phyloP scores from a whole-genome alignment of 2,329 filamentous ascomycete genomes.

The Lecanoromycetidae sp. region DNA sequence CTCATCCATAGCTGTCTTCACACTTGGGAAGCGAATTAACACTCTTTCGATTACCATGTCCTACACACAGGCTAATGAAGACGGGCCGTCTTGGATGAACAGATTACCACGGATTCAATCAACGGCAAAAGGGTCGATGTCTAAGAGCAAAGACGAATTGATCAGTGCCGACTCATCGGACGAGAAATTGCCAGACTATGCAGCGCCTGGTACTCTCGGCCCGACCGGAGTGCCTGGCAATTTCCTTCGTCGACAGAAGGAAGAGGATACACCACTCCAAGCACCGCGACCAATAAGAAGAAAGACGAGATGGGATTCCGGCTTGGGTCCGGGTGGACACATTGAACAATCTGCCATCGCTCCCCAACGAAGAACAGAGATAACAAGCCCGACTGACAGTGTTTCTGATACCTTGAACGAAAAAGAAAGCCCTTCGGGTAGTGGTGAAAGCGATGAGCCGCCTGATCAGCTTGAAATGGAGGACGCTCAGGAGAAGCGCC shows the following conservation, averaged over 20 bases:
- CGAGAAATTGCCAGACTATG: conserved; percentile 47
- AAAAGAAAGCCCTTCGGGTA: conserved; percentile 26
- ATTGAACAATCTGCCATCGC: conserved; percentile 82
- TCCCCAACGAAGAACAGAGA: conserved; percentile 40
- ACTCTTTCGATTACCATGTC: conserved; percentile 91
- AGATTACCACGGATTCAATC: conserved; percentile 73
- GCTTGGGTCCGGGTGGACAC: conserved; percentile 70
- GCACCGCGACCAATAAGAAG: conserved; percentile 42
- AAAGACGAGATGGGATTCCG: conserved; percentile 55
- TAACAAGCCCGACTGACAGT: conserved; percentile 12
- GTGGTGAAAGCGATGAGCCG: conserved; percentile 27
- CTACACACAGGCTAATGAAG: conserved; percentile 80
- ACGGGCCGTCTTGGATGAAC: conserved; percentile 90
- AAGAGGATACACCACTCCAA: conserved; percentile 56
- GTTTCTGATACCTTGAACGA: conserved; percentile 16
- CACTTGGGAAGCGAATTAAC: conserved; percentile 94
- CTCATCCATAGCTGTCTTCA: conserved; percentile 96
- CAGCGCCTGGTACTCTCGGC: conserved; percentile 59
- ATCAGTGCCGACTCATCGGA: conserved; percentile 38
- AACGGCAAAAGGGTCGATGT: conserved; percentile 68
- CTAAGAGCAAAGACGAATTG: conserved; percentile 49
- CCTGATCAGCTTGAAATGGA: conserved; percentile 28
- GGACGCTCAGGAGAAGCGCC: conserved; percentile 22
- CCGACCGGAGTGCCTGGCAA: conserved; percentile 60
- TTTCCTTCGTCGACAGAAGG: conserved; percentile 67